phyloP scores from a whole-genome alignment of 169 alveolate species.

The Plasmodium chabaudi region DNA sequence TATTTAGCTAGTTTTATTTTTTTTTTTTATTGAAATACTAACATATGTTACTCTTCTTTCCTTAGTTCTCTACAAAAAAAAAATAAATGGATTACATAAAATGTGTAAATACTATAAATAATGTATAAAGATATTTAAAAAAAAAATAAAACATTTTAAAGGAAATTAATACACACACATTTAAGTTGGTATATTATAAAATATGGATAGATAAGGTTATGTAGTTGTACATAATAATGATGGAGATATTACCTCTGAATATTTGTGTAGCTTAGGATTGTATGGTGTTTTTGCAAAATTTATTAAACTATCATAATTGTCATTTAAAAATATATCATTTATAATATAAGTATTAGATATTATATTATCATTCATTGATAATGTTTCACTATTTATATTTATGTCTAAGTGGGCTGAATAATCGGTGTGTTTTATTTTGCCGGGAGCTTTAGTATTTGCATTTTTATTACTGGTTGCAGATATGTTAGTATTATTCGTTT shows the following conservation, averaged over 20 bases:
- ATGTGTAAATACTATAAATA: background rate
- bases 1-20: background rate
- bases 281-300: constrained; percentile 25
- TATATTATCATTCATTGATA: constrained; percentile 33
- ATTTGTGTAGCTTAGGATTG: constrained; percentile 1
- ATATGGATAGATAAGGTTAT: background rate
- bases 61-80: constrained; percentile 29
- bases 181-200: no score
- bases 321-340: constrained; percentile 27
- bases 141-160: no score
- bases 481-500: background rate
- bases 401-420: constrained; percentile 2
- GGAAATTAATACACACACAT: no score
- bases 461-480: background rate
- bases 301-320: constrained; percentile 19
- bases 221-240: background rate
- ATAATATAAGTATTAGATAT: constrained; percentile 14
- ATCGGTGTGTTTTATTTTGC: background rate
- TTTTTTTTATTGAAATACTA: constrained; percentile 29
- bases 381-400: constrained; percentile 10
- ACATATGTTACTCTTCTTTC: constrained; percentile 46
- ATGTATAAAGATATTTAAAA: no score
- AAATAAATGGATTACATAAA: background rate
- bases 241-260: constrained; percentile 17
- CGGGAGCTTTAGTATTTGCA: background rate